Evolutionary conservation across 108 stramenopile genomes (phyloP), one percentile per base, ranked within the genome.

Genomic region (Nannochloropsis salina): DNA sequence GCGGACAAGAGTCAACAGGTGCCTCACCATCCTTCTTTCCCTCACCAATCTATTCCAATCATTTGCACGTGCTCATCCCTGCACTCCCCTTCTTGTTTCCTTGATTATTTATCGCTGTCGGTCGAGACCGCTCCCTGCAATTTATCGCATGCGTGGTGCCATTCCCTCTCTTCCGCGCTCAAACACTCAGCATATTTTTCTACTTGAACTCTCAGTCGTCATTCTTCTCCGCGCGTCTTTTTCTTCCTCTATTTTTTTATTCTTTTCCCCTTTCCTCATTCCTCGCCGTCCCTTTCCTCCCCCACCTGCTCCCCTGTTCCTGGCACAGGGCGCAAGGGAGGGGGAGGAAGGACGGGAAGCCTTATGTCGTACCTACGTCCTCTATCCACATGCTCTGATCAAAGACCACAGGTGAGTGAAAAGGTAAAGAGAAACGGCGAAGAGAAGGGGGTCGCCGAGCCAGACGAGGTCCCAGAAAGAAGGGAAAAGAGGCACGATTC

Each of bases 341-440:
- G 91, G 86, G 21, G 91, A 91, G 45, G 86, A 88, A 22, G 80
- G 89, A 4, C 98, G 96, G 95, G 98, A 97, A 20, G 92, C 92
- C 15, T 96, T 97, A 89, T 94, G 97, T 82, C 94, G 98, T 9
- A 95, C 95, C 87, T 98, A 98, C 88, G 96, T 99, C 45, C 89
- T 99, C 86, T 94, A 96, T 85, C 98, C 98, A 43, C 97, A 98
- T 90, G 94, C 95, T 88, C 92, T 97, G 93, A 94, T 98, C 51
- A 98, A 98, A 88, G 98, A 98, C 88, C 93, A 93, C 88, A 84
- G 97, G 79, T 95, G 93, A 8, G 94, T 94, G 9, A 94, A 93
- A 91, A 96, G 97, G 88, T 94, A 93, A 9, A 93, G 91, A 84
- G 92, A 96, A 85, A 92, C 47, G 43, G 80, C 45, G 2, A n/a